Base-by-base conservation (phyloP, 345 rosid genomes). In the Euphorbia peplus region DNA sequence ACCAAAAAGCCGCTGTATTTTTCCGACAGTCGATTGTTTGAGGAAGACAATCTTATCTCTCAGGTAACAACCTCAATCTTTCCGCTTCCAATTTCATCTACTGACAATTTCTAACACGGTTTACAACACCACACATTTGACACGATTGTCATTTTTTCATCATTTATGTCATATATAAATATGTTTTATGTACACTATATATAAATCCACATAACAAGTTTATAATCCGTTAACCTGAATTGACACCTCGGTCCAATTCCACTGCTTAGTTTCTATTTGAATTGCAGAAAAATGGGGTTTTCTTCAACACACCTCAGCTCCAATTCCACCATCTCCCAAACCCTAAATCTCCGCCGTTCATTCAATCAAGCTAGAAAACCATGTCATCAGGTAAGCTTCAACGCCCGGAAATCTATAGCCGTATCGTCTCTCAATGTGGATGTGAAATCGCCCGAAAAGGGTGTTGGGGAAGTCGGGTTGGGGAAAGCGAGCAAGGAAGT, bases 401-500 rank as follows among this genome's bases (percentile, higher is more conserved):
- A 44, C 14, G 50, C 18, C 18, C 50, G 50, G 50, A 44, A 18
- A 44, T 18, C 50, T 12, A 10, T 12, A 44, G 50, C 50, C 50
- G 18, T 44, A 16, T 44, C 50, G 50, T 44, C 18, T 44, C 50
- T 44, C 14, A 44, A 8, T 44, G 50, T 44, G 50, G 50, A 15
- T 7, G 50, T 44, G 50, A 44, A 44, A 44, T 16, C 15, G 47
- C 47, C 47, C 2, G 50, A 44, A 44, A 44, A 44, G 4, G 14
- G 50, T 44, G 50, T 10, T 44, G 50, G 50, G 11, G 15, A 6
- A 11, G 9, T 39, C 42, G 42, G 42, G 9, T 8, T 11, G 42
- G 42, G 5, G 42, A 39, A 39, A 39, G 16, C 18, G 68, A 85
- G 84, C 77, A 67, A 80, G 70, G 84, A 77, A 75, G 80, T 88